Conservation (phyloP, 495 filamentous ascomycete species). For the Aspergillus wentii region DNA sequence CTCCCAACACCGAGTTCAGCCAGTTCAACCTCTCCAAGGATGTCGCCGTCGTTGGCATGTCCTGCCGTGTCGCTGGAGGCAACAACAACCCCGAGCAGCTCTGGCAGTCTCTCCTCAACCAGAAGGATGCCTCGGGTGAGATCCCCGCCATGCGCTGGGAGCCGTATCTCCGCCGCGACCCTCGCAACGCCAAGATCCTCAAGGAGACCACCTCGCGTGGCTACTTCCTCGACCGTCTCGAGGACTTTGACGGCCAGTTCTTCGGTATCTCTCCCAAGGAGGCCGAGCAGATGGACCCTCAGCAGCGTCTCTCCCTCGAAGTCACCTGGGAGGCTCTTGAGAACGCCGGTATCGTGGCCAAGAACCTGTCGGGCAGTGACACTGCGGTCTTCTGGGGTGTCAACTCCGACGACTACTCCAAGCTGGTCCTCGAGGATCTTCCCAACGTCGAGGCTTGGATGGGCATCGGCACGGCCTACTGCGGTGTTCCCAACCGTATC, state of each 20-base stretch:
- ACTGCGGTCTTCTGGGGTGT: conserved; percentile 26
- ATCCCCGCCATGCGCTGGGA: conserved; percentile 28
- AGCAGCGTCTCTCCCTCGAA: conserved; percentile 16
- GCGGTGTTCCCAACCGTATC: conserved; percentile 26
- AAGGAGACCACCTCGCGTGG: conserved; percentile 16
- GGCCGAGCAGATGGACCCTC: conserved; percentile 20
- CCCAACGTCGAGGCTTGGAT: conserved; percentile 28
- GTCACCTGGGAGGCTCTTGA: conserved; percentile 14
- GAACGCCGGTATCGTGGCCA: conserved; percentile 19
- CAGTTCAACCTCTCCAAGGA: too few relatives aligned
- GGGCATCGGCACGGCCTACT: conserved; percentile 23
- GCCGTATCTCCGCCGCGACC: conserved; percentile 23
- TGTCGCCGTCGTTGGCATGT: conserved; percentile 38
- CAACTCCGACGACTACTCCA: conserved; percentile 31
- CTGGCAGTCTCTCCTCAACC: conserved; percentile 39
- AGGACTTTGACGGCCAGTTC: conserved; percentile 26
- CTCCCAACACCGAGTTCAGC: too few relatives aligned
- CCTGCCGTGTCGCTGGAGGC: conserved; percentile 35
- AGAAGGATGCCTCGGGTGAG: conserved; percentile 25
- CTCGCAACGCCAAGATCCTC: conserved; percentile 22
- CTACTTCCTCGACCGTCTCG: conserved; percentile 28
- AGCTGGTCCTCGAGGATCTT: conserved; percentile 28
- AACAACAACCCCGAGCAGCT: conserved; percentile 45
- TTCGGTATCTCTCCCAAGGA: conserved; percentile 17
- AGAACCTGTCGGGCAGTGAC: conserved; percentile 16